phyloP scores from a whole-genome alignment of 305 asterid genomes.

The Fraxinus angustifolia region DNA sequence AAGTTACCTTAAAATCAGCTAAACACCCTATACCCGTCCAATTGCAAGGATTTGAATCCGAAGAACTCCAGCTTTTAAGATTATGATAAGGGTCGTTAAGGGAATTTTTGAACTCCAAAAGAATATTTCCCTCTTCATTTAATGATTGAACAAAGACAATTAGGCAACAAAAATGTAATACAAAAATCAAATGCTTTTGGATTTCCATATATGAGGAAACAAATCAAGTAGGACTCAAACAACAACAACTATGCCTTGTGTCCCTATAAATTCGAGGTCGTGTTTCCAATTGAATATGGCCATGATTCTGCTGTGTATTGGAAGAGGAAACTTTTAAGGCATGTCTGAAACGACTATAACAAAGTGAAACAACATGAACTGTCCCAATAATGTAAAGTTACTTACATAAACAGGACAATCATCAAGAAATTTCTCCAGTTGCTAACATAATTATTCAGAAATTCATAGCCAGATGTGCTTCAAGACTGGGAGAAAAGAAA shows the following conservation, averaged over 20 bases:
- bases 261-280: background rate
- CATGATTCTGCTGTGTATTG: background rate
- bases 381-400: background rate
- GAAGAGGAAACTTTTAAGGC: background rate
- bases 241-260: background rate
- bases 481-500: constrained; percentile 1
- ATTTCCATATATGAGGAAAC: constrained; percentile 44
- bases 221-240: background rate
- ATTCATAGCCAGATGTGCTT: constrained; percentile 10
- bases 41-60: constrained; percentile 58
- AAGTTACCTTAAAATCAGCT: constrained; percentile 38
- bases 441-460: constrained; percentile 18
- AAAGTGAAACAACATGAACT: constrained; percentile 2
- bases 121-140: constrained; percentile 61
- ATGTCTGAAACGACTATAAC: background rate
- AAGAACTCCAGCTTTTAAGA: constrained; percentile 62
- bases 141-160: constrained; percentile 41
- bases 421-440: constrained; percentile 10
- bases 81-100: constrained; percentile 50
- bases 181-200: constrained; percentile 30
- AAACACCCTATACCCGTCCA: constrained; percentile 67
- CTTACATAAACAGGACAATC: constrained; percentile 29
- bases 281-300: constrained; percentile 5
- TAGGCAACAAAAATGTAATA: constrained; percentile 37
- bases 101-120: constrained; percentile 56